A percentile compares a stretch with the other conserved stretches of the same genome.
phyloP scores from a whole-genome alignment of 2,329 filamentous ascomycete species.

The Botrytis aclada region DNA sequence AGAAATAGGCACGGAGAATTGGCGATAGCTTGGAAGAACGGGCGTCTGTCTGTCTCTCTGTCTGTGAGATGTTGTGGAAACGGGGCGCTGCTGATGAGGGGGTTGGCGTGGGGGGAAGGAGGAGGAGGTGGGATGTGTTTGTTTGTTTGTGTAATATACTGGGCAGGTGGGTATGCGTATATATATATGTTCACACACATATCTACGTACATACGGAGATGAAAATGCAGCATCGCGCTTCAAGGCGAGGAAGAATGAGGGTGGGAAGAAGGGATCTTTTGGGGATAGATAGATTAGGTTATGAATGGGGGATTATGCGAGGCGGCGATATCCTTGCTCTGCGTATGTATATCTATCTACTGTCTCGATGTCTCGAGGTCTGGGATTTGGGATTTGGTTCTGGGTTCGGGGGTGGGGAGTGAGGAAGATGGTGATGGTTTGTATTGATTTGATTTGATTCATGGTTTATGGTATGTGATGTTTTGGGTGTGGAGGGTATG shows the following conservation, averaged over 20 bases:
- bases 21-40: too few species aligned
- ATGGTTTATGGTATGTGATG: not conserved
- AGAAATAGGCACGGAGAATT: not conserved
- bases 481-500: too few species aligned
- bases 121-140: fast-evolving
- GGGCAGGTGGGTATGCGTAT: too few species aligned
- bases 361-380: too few species aligned
- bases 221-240: too few species aligned
- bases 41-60: too few species aligned
- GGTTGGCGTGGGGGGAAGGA: not conserved
- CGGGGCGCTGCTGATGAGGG: not conserved
- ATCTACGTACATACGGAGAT: not conserved
- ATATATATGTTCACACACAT: too few species aligned
- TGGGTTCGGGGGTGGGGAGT: not conserved
- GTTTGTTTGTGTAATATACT: not conserved
- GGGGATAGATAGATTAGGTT: not conserved
- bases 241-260: too few species aligned
- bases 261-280: not conserved
- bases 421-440: not conserved
- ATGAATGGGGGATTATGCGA: not conserved
- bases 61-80: not conserved
- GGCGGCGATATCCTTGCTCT: not conserved
- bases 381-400: too few species aligned
- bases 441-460: not conserved
- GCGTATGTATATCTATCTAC: too few species aligned